Base-by-base conservation (phyloP, 2,329 filamentous ascomycete genomes). In the Aspergillus sp. region DNA sequence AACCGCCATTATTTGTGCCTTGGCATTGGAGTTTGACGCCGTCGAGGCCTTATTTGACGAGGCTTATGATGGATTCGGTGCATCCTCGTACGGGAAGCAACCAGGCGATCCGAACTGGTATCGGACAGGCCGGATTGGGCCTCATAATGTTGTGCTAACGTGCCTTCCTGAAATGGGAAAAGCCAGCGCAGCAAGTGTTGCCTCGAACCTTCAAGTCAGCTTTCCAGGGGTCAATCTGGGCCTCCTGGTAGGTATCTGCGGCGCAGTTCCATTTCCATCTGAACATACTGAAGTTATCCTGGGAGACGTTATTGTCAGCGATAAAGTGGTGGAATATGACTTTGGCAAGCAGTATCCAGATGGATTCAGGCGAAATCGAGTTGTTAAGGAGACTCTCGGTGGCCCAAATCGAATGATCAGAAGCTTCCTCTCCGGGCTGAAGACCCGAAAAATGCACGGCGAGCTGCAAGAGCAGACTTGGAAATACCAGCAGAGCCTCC, bases 291-390 rank as follows among this genome's bases (percentile, higher is more conserved):
- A 56, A 12, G 23, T 50, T 2, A 25, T 51, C 25, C 31, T 56
- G 6, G 54, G 54, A 15, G 54, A 56, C 40, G 54, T 56, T 23
- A 37, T 56, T 8, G 40, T 56, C 7, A 56, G 54, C 12, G 37
- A 56, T 21, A 27, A 8, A 2, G 31, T 56, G 0, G 21, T 56
- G 7, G 40, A 51, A 15, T 56, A 45, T 3, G 47, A 46, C n/a
- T 40, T 46, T 19, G 54, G 54, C 4, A 37, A 40, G 33, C 46
- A 40, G 33, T 51, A 56, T 19, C 31, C 54, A 3, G 46, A 46
- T 39, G 25, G 25, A 15, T 49, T 55, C 27, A 14, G 48, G 12
- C 53, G 7, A 6, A 55, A 21, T 8, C 3, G 3, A 35, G 40
- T 15, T 21, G 53, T 19, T 31, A 35, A 37, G 9, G 40, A 56